These are phyloP conservation scores for Silene vulgaris DNA, from an alignment of 179 eudicot species.

Conservation along the genomic window DNA sequence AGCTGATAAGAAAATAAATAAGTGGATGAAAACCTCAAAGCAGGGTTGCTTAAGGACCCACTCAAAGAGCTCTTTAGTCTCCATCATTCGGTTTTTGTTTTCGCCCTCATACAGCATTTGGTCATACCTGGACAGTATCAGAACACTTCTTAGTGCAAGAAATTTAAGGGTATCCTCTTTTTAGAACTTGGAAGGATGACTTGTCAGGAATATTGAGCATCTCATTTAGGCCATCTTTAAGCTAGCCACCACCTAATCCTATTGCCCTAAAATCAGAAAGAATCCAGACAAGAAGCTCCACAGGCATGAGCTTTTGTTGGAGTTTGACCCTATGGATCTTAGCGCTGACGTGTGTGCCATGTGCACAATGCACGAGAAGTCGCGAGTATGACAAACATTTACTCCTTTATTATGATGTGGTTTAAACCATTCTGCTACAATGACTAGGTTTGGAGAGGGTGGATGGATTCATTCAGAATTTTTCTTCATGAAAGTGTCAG, in stretches of 20 bases:
- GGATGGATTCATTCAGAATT: background rate
- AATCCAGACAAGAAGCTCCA: background rate
- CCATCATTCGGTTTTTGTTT: slow-evolving; percentile 80
- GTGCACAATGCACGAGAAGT: background rate
- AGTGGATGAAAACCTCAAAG: slow-evolving; percentile 58
- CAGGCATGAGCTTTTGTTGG: background rate
- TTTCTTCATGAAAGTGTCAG: background rate
- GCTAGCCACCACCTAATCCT: background rate
- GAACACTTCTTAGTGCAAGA: slow-evolving; percentile 2
- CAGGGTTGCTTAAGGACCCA: slow-evolving; percentile 95
- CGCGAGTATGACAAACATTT: slow-evolving; percentile 1
- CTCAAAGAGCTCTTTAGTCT: slow-evolving; percentile 88
- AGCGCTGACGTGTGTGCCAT: background rate
- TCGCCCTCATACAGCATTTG: slow-evolving; percentile 88
- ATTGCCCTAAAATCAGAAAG: background rate
- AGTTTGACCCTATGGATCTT: background rate
- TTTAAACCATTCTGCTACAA: background rate
- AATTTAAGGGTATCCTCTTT: background rate
- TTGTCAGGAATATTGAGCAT: background rate
- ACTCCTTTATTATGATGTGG: background rate
- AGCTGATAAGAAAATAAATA: slow-evolving; percentile 5
- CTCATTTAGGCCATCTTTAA: background rate
- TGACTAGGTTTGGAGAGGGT: background rate
- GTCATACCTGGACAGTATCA: slow-evolving; percentile 61
- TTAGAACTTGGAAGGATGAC: background rate